A percentile compares a stretch with the other conserved stretches of the same genome.
phyloP scores from a whole-genome alignment of 495 filamentous ascomycete species.

The Trichoderma gamsii region DNA sequence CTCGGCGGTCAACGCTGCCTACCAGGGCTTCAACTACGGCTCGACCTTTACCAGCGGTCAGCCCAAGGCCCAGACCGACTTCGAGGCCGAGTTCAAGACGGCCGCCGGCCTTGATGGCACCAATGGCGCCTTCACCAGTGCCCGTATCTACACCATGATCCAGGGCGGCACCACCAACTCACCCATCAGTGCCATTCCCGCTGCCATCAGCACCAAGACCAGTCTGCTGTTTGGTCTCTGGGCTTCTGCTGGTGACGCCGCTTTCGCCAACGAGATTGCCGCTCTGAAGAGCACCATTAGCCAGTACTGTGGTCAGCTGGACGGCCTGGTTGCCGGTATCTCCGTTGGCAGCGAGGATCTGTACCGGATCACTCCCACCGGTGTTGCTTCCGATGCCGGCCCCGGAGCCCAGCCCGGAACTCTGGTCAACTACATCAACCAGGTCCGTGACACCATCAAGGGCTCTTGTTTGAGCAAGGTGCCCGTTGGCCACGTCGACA shows the following conservation, averaged over 20 bases:
- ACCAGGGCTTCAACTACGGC: conserved; percentile 82
- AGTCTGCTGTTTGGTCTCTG: conserved; percentile 72
- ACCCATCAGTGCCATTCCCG: conserved; percentile 65
- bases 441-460: conserved; percentile 52
- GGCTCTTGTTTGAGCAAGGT: conserved; percentile 50
- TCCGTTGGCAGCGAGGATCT: conserved; percentile 88
- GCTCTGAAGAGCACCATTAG: conserved; percentile 59
- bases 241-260: conserved; percentile 60
- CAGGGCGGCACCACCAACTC: conserved; percentile 49
- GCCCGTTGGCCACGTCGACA: conserved; percentile 82
- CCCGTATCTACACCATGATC: conserved; percentile 48
- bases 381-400: conserved; percentile 35
- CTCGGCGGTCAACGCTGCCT: conserved; percentile 30
- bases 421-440: conserved; percentile 59
- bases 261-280: conserved; percentile 60
- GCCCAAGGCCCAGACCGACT: conserved; percentile 59
- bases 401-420: conserved; percentile 51
- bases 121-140: conserved; percentile 64
- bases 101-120: conserved; percentile 65
- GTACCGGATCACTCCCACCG: conserved; percentile 67
- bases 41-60: conserved; percentile 54
- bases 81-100: conserved; percentile 60
- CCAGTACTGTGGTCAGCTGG: conserved; percentile 56
- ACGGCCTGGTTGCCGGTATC: conserved; percentile 68
- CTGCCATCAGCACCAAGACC: conserved; percentile 67